Conservation (phyloP, 2,329 filamentous ascomycete genomes). For the Fusarium coicis region DNA sequence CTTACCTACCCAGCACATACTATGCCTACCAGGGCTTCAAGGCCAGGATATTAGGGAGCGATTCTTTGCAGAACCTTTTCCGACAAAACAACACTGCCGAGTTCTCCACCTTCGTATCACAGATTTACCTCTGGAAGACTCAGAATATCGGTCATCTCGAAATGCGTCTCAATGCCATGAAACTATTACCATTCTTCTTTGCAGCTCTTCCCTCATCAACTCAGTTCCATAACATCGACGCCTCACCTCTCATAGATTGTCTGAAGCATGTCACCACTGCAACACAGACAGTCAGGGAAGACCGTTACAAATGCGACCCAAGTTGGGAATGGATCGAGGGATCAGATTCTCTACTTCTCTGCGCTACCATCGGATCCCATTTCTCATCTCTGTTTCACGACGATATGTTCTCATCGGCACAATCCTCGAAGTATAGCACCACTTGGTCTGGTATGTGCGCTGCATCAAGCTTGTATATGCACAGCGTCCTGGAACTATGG, state of each 20-base stretch:
- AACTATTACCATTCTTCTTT: conserved; percentile 35
- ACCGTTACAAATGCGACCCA: conserved; percentile 23
- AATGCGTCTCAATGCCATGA: conserved; percentile 26
- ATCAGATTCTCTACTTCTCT: conserved; percentile 31
- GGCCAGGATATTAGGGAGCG: conserved; percentile 29
- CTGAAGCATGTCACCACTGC: conserved; percentile 21
- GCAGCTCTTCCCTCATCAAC: background rate
- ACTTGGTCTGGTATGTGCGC: conserved; percentile 35
- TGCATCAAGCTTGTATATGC: conserved; percentile 27
- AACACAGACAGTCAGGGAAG: background rate
- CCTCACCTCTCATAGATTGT: conserved; percentile 15
- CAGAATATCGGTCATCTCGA: conserved; percentile 34
- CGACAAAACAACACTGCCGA: background rate
- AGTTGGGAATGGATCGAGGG: conserved; percentile 38
- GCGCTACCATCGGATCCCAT: conserved; percentile 27
- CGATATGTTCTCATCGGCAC: background rate
- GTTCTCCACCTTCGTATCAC: conserved; percentile 24
- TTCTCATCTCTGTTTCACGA: conserved; percentile 24
- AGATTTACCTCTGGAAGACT: conserved; percentile 32
- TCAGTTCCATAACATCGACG: conserved; percentile 27
- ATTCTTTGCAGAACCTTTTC: conserved; percentile 14
- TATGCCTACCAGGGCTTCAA: conserved; percentile 37
- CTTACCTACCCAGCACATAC: conserved; percentile 7
- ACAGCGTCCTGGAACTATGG: conserved; percentile 34
- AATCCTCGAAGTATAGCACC: background rate